phyloP scores from a whole-genome alignment of 2,329 filamentous ascomycete species.

The Penicillium sp. region DNA sequence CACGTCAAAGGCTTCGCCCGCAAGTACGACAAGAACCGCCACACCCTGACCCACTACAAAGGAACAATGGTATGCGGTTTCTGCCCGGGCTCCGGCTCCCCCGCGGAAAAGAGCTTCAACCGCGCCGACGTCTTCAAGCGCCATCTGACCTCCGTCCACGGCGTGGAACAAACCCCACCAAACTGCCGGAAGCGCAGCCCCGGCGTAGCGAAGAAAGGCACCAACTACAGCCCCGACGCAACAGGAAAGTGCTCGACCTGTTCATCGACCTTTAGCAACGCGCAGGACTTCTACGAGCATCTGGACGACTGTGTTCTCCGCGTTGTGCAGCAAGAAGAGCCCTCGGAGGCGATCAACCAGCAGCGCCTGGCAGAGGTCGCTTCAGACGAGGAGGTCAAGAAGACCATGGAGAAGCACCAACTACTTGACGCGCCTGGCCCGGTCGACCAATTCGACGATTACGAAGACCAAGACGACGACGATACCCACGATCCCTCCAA shows the following conservation, averaged over 20 bases:
- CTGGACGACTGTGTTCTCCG: slow-evolving; percentile 70
- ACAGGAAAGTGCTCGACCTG: slow-evolving; percentile 92
- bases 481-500: slow-evolving; percentile 51
- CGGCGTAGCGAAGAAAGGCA: slow-evolving; percentile 60
- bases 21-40: slow-evolving; percentile 95
- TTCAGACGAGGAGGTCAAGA: slow-evolving; percentile 56
- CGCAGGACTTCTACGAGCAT: slow-evolving; percentile 97
- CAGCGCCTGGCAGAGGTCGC: slow-evolving; percentile 59
- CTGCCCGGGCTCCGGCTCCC: slow-evolving; percentile 83
- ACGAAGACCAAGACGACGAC: slow-evolving; percentile 57
- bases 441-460: slow-evolving; percentile 51
- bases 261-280: slow-evolving; percentile 75
- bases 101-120: slow-evolving; percentile 93
- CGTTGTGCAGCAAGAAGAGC: slow-evolving; percentile 61
- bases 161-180: slow-evolving; percentile 87
- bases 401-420: slow-evolving; percentile 59
- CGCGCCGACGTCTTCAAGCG: slow-evolving; percentile 94
- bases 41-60: slow-evolving; percentile 94
- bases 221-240: slow-evolving; percentile 71
- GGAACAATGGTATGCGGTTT: slow-evolving; percentile 97
- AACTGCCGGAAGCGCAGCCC: slow-evolving; percentile 79
- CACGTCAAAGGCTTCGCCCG: slow-evolving; percentile 88
- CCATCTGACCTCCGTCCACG: slow-evolving; percentile 85
- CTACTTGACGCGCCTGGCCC: slow-evolving; percentile 51
- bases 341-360: slow-evolving; percentile 58